Conservation (phyloP, 2,329 filamentous ascomycete genomes). For the Fusarium sp. region DNA sequence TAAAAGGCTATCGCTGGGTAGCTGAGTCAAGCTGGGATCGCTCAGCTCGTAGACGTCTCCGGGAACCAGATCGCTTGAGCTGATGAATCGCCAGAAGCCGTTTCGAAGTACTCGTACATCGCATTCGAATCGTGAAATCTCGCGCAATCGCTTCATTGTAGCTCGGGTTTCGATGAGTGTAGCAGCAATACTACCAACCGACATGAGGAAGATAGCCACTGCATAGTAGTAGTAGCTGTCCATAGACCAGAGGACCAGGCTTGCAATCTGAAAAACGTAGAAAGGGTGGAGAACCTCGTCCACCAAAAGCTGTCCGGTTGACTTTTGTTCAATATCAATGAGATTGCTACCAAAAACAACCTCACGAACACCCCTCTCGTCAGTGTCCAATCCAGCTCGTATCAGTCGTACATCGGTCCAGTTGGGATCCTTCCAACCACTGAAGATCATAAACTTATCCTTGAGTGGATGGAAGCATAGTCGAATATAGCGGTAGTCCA, state of each 20-base stretch:
- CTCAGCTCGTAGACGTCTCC: constrained; percentile 98
- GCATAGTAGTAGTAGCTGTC: constrained; percentile 99
- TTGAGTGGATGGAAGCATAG: constrained; percentile 91
- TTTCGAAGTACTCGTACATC: constrained; percentile 93
- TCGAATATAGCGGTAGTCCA: constrained; percentile 95
- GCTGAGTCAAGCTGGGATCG: constrained; percentile 87
- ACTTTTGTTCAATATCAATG: constrained; percentile 94
- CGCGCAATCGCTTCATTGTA: constrained; percentile 89
- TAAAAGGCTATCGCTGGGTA: constrained; percentile 92
- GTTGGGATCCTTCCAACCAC: constrained; percentile 91
- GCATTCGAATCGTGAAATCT: constrained; percentile 95
- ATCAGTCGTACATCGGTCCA: constrained; percentile 85
- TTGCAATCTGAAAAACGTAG: constrained; percentile 97
- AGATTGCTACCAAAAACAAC: constrained; percentile 89
- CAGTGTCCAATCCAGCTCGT: constrained; percentile 84
- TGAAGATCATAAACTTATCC: constrained; percentile 88
- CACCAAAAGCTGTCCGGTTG: constrained; percentile 81
- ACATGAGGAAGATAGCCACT: constrained; percentile 93
- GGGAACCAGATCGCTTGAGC: constrained; percentile 89
- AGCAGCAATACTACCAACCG: constrained; percentile 88
- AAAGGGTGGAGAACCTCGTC: constrained; percentile 98
- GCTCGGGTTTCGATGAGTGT: constrained; percentile 91
- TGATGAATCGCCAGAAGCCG: constrained; percentile 93
- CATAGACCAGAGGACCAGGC: constrained; percentile 91
- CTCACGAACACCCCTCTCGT: constrained; percentile 86